A percentile compares a stretch with the other conserved stretches of the same genome.
phyloP scores from a whole-genome alignment of 495 filamentous ascomycete species.

The Talaromyces wortmannii region DNA sequence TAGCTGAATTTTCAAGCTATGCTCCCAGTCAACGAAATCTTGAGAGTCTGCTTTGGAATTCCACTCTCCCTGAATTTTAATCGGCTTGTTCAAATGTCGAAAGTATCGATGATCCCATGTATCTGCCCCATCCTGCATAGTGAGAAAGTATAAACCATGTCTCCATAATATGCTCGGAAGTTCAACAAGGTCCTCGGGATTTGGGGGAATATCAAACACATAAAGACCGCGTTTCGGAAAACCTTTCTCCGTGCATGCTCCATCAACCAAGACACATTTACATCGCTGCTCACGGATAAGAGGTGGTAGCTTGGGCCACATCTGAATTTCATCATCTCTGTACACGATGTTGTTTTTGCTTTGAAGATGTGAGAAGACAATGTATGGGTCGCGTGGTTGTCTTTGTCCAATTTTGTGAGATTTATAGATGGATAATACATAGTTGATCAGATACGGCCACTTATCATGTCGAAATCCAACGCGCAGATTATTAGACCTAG shows the following conservation, averaged over 20 bases:
- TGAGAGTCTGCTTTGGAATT: too few relatives aligned
- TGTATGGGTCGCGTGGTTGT: background rate
- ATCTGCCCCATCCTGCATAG: too few relatives aligned
- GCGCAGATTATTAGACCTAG: background rate
- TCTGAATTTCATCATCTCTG: background rate
- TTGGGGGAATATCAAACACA: background rate
- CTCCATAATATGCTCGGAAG: too few relatives aligned
- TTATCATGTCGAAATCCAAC: background rate
- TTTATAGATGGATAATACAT: background rate
- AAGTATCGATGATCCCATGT: too few relatives aligned
- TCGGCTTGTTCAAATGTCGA: too few relatives aligned
- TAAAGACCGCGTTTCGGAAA: background rate
- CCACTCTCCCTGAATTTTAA: too few relatives aligned
- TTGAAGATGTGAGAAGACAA: background rate
- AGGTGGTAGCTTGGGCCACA: background rate
- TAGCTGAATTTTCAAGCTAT: too few relatives aligned
- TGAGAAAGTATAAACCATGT: too few relatives aligned
- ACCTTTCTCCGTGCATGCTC: background rate
- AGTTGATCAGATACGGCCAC: background rate
- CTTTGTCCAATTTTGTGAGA: background rate
- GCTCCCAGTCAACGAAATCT: too few relatives aligned
- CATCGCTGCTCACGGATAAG: background rate
- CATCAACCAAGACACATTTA: background rate
- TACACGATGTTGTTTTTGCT: background rate
- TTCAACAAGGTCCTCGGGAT: too few relatives aligned